These are phyloP conservation scores for Conticribra weissflogii DNA, from an alignment of 108 stramenopile genomes.

Conservation along the genomic window DNA sequence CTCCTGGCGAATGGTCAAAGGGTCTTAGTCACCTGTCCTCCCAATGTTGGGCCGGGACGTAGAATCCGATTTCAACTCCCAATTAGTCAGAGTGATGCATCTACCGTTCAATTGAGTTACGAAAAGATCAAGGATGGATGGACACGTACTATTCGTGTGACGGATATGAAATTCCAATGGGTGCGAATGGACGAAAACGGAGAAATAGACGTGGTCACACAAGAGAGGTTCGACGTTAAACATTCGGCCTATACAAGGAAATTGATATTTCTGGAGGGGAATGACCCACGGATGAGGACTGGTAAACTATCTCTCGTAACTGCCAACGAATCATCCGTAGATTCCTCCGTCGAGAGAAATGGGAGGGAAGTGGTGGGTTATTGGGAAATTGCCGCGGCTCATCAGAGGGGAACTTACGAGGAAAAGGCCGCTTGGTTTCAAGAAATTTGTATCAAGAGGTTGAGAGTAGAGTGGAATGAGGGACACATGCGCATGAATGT, in stretches of 20 bases:
- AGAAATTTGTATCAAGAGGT: conserved; percentile 59
- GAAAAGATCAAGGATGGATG: conserved; percentile 84
- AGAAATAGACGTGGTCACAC: conserved; percentile 32
- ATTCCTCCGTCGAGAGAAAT: conserved; percentile 53
- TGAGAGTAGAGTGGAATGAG: conserved; percentile 80
- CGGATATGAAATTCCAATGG: conserved; percentile 93
- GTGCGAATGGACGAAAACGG: conserved; percentile 68
- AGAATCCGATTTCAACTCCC: conserved; percentile 91
- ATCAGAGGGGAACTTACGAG: conserved; percentile 62
- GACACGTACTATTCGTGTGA: conserved; percentile 81
- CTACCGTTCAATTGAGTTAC: conserved; percentile 57
- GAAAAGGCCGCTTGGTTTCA: conserved; percentile 90
- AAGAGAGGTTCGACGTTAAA: conserved; percentile 65
- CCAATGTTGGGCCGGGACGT: conserved; percentile 85
- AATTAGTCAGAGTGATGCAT: conserved; percentile 51
- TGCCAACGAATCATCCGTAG: conserved; percentile 79
- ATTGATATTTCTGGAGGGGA: conserved; percentile 74
- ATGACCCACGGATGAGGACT: conserved; percentile 82
- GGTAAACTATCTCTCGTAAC: conserved; percentile 64
- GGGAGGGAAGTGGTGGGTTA: conserved; percentile 64
- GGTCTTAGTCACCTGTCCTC: conserved; percentile 91
- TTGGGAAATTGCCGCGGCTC: conserved; percentile 69
- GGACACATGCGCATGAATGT: conserved; percentile 87
- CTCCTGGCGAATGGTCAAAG: conserved; percentile 89
- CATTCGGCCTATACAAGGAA: conserved; percentile 83